Percentiles rank a stretch among this genome's conserved stretches.
phyloP scores from a whole-genome alignment of 2,329 filamentous ascomycete species.

The Periconia sp. region DNA sequence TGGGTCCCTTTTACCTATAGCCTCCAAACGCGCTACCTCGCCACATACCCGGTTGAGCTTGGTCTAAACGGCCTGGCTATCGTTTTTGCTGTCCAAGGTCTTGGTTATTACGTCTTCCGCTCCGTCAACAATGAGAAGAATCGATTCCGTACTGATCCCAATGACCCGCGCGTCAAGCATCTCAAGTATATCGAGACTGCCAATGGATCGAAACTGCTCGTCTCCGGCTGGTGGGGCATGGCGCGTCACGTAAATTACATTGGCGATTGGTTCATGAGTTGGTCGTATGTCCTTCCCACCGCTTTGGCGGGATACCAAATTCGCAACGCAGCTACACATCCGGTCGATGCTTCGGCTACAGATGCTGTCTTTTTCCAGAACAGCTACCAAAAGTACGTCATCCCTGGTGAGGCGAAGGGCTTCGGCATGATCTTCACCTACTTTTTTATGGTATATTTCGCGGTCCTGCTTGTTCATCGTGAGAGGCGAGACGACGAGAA shows the following conservation, averaged over 20 bases:
- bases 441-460: slow-evolving; percentile 95
- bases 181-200: slow-evolving; percentile 87
- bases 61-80: slow-evolving; percentile 69
- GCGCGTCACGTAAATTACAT: slow-evolving; percentile 95
- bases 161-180: slow-evolving; percentile 78
- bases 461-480: slow-evolving; percentile 81
- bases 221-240: slow-evolving; percentile 90
- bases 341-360: slow-evolving; percentile 48
- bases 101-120: slow-evolving; percentile 92
- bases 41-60: slow-evolving; percentile 80
- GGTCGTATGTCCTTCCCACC: slow-evolving; percentile 88
- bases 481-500: slow-evolving; percentile 89
- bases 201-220: slow-evolving; percentile 79
- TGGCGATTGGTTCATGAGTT: slow-evolving; percentile 93
- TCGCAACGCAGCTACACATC: slow-evolving; percentile 50
- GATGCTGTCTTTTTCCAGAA: slow-evolving; percentile 62
- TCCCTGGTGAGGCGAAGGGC: slow-evolving; percentile 75
- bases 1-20: slow-evolving; percentile 94
- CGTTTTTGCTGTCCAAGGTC: slow-evolving; percentile 70
- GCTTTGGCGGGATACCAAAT: slow-evolving; percentile 83
- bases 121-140: slow-evolving; percentile 96
- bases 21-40: slow-evolving; percentile 82
- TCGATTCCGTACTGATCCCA: slow-evolving; percentile 84
- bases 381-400: slow-evolving; percentile 67
- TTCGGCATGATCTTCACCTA: slow-evolving; percentile 91